Percentiles rank a stretch among this genome's conserved stretches.
Conservation (phyloP, 2,329 filamentous ascomycete genomes). For the Fulvia fulva region DNA sequence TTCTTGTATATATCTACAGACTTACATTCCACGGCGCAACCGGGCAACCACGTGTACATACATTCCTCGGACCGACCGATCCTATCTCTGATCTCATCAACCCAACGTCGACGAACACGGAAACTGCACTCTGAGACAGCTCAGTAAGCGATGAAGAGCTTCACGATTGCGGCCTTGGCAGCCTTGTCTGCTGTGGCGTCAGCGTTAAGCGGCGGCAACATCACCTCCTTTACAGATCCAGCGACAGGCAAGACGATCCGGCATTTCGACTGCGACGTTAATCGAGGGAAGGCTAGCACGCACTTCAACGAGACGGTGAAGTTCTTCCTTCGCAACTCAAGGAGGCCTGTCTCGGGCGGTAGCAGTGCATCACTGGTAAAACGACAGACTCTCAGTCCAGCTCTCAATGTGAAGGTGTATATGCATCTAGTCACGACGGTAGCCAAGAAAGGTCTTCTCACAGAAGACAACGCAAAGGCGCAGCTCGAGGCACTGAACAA, state of each 20-base stretch:
- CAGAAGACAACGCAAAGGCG: constrained; percentile 38
- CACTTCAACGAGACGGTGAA: constrained; percentile 39
- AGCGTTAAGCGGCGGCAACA: constrained; percentile 16
- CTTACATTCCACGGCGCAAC: constrained; percentile 10
- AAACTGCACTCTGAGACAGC: constrained; percentile 12
- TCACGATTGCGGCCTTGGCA: constrained; percentile 20
- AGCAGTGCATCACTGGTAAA: constrained; percentile 30
- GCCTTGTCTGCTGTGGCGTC: constrained; percentile 15
- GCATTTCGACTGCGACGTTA: constrained; percentile 44
- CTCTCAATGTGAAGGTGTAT: constrained; percentile 40
- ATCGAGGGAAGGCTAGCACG: constrained; percentile 33
- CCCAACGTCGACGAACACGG: constrained; percentile 17
- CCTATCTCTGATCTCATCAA: constrained; percentile 8
- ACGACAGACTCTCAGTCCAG: constrained; percentile 17
- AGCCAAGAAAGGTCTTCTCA: constrained; percentile 37
- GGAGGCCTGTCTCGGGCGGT: constrained; percentile 13
- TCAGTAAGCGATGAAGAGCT: constrained; percentile 20
- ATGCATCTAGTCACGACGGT: constrained; percentile 44
- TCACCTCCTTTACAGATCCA: constrained; percentile 26
- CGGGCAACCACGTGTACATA: constrained; percentile 10
- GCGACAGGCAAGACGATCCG: constrained; percentile 27
- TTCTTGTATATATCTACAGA: constrained; percentile 1
- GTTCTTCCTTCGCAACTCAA: constrained; percentile 31
- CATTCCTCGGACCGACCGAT: constrained; percentile 16
- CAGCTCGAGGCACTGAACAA: constrained; percentile 41